phyloP scores from a whole-genome alignment of 75 land plant species.

The Selaginella moellendorffii region DNA sequence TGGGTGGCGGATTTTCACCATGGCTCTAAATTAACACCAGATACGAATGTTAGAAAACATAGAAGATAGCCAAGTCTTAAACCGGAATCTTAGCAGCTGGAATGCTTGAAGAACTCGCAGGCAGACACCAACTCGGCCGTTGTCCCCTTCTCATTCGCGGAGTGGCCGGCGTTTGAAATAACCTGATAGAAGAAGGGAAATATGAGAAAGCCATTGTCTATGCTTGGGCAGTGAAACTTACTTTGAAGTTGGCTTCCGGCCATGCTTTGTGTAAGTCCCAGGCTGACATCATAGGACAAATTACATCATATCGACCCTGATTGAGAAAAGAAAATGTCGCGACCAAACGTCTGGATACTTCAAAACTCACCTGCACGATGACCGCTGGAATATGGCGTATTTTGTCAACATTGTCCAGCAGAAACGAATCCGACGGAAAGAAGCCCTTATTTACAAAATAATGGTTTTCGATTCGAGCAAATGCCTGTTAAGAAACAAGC shows the following conservation, averaged over 20 bases:
- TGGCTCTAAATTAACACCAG: no score
- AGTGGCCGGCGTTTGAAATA: conserved; percentile 84
- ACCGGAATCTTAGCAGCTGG: no score
- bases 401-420: conserved; percentile 86
- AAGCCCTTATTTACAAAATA: conserved; percentile 89
- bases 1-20: no score
- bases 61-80: no score
- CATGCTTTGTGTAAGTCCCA: conserved; percentile 99
- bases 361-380: conserved; percentile 68
- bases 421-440: conserved; percentile 69
- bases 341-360: neutral
- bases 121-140: conserved; percentile 75
- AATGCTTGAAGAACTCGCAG: conserved; percentile 51
- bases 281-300: conserved; percentile 96
- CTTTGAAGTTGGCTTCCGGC: conserved; percentile 93
- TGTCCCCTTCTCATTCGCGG: conserved; percentile 79
- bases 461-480: conserved; percentile 96
- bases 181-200: conserved; percentile 29
- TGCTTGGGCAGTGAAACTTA: no score
- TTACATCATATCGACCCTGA: conserved; percentile 91
- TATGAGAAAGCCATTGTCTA: no score
- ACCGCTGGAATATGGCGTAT: conserved; percentile 74
- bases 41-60: no score
- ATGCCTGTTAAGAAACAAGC: conserved; percentile 42
- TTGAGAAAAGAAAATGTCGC: neutral